phyloP scores from a whole-genome alignment of 352 stramenopile species.

The Pythium rhizo-oryzae region DNA sequence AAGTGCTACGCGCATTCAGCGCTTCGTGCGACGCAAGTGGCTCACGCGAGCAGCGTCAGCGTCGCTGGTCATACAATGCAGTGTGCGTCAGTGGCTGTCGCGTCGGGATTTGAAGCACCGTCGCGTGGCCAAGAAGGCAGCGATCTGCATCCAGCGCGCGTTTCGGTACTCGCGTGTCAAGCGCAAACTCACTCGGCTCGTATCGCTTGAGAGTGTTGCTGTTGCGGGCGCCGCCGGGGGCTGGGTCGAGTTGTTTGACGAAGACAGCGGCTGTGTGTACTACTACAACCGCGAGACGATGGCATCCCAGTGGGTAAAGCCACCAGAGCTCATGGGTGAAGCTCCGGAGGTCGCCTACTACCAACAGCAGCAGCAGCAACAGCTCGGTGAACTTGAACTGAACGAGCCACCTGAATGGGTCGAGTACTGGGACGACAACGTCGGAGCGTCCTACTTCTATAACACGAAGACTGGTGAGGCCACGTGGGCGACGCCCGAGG shows the following conservation, averaged over 20 bases:
- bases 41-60: background rate
- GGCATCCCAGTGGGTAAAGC: constrained; percentile 58
- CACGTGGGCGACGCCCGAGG: constrained; percentile 58
- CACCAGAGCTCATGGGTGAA: constrained; percentile 28
- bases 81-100: constrained; percentile 45
- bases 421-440: constrained; percentile 77
- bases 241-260: constrained; percentile 79
- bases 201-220: constrained; percentile 32
- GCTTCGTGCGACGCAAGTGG: constrained; percentile 33
- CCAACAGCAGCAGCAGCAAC: background rate
- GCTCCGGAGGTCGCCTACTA: constrained; percentile 16
- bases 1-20: constrained; percentile 45
- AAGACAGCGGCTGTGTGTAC: constrained; percentile 64
- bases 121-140: constrained; percentile 34
- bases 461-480: constrained; percentile 68
- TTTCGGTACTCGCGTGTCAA: constrained; percentile 55
- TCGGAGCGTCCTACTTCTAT: constrained; percentile 68
- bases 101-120: constrained; percentile 27
- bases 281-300: constrained; percentile 64
- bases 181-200: constrained; percentile 39
- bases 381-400: constrained; percentile 1
- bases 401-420: constrained; percentile 50
- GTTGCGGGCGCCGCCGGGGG: constrained; percentile 4
- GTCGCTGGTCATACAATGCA: constrained; percentile 38
- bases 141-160: constrained; percentile 50